Base-by-base conservation (phyloP, 2,329 filamentous ascomycete species). In the Venturia aucupariae region DNA sequence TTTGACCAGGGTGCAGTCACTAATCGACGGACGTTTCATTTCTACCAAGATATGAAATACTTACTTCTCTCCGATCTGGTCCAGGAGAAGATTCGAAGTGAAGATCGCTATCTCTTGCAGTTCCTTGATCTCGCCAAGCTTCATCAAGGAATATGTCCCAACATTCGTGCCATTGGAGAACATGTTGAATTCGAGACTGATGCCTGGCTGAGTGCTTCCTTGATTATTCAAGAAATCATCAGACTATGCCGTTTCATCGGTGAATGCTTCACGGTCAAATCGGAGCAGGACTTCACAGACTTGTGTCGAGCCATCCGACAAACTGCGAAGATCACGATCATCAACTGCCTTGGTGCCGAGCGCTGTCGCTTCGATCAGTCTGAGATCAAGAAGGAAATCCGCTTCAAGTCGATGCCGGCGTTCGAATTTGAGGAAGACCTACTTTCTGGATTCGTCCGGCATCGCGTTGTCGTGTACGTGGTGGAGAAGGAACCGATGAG, bases 131-230 rank as follows among this genome's bases (percentile, higher is more conserved):
- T 99, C 19, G 91, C 96, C 68, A 97, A 97, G 75, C 83, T 99
- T 57, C 92, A 97, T 68, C 95, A 99, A 77, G 93, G 94, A 35
- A 97, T 99, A 64, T 97, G 93, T 70, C 94, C 94, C 1, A 99
- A 97, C 71, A 82, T 92, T 57, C 85, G 95, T 67, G 94, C 93
- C 2, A 85, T 97, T 27, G 92, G 92, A 19, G 94, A 97, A 72
- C 94, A 99, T 74, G 90, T 99, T 39, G 95, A 99, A 75, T 99
- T 97, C 72, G 94, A 99, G 76, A 95, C 92, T 1, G 95, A 99
- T 76, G 90, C 91, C 24, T 99, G 94, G 94, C 97, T 99, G 63
- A 95, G 90, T 65, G 93, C 94, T 3, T 96, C 92, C 7, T 82
- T 97, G 61, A 90, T 99, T 65, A 97, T 94, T 61, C 85, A 93